phyloP scores from a whole-genome alignment of 2,329 filamentous ascomycete species.

The Falciphora oryzae region DNA sequence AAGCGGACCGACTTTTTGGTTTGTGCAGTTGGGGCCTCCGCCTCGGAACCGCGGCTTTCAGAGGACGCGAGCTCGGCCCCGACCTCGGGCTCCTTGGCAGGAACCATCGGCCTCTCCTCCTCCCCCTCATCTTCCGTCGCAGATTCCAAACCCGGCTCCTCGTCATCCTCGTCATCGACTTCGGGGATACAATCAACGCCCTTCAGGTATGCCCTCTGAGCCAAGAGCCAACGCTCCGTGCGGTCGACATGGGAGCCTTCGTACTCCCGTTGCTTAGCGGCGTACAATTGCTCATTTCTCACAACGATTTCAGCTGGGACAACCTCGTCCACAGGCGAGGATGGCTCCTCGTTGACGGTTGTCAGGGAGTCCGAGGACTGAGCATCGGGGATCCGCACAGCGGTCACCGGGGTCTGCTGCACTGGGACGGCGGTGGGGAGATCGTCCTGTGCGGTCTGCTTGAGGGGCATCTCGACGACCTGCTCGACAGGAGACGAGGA shows the following conservation, averaged over 20 bases:
- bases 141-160: constrained; percentile 12
- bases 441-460: constrained; percentile 45
- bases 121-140: constrained; percentile 21
- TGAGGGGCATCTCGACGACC: constrained; percentile 51
- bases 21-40: constrained; percentile 18
- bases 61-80: neutral
- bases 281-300: constrained; percentile 71
- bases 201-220: constrained; percentile 72
- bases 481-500: constrained; percentile 55
- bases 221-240: constrained; percentile 79
- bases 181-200: constrained; percentile 48
- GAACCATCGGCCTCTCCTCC: constrained; percentile 15
- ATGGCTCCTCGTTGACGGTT: constrained; percentile 23
- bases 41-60: constrained; percentile 1
- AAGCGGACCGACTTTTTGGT: constrained; percentile 75
- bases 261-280: constrained; percentile 63
- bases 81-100: constrained; percentile 14
- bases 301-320: constrained; percentile 58
- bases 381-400: constrained; percentile 17
- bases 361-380: constrained; percentile 24
- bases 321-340: constrained; percentile 47
- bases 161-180: constrained; percentile 21
- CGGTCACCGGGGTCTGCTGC: constrained; percentile 31
- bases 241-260: constrained; percentile 73
- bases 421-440: constrained; percentile 54